Evolutionary conservation across 192 early-diverging fungal genomes (phyloP).

Genomic region (Backusella tarrabulga): DNA sequence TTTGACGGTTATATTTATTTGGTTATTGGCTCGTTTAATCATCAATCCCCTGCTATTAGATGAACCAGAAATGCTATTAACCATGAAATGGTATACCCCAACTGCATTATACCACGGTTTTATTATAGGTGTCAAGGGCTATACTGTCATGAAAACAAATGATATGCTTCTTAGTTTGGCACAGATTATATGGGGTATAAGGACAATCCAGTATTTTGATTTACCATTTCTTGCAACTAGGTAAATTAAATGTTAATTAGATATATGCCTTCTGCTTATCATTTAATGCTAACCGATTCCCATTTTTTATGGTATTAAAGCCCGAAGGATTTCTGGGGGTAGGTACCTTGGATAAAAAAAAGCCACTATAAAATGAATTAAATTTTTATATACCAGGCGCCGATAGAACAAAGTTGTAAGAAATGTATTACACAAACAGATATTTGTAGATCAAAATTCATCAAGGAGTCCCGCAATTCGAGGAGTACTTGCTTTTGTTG

Average conservation of each 20-base stretch:
- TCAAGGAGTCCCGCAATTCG: neutral
- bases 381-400: neutral
- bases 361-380: neutral
- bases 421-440: neutral
- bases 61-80: neutral
- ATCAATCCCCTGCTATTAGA: neutral
- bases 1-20: neutral
- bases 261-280: neutral
- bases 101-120: neutral
- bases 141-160: neutral
- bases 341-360: neutral
- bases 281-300: neutral
- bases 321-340: neutral
- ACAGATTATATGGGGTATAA: neutral
- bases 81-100: neutral
- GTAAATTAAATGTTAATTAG: neutral
- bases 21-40: neutral
- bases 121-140: neutral
- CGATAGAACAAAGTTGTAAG: neutral
- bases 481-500: neutral
- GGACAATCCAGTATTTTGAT: neutral
- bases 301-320: neutral
- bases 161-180: neutral
- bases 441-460: neutral
- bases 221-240: neutral